Percentiles rank a stretch among this genome's conserved stretches.
Conservation (phyloP, 2,329 filamentous ascomycete species). For the Arthroderma sp. region DNA sequence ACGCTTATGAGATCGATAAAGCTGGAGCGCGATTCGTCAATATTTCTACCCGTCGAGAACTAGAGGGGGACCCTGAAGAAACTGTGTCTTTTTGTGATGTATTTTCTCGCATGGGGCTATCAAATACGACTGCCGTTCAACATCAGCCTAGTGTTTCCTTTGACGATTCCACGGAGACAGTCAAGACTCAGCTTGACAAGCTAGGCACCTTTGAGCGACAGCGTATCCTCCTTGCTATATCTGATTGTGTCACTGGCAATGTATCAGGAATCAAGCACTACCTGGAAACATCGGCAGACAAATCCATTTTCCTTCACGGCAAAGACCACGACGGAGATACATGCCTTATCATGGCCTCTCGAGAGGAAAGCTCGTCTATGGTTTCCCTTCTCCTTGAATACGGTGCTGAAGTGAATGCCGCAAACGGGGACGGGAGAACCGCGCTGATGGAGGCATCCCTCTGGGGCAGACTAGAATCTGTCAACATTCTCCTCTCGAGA, state of each 20-base stretch:
- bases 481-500: background rate
- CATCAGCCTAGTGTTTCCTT: too few relatives aligned
- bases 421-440: constrained; percentile 2
- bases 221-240: background rate
- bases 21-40: background rate
- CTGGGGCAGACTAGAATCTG: constrained; percentile 2
- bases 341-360: background rate
- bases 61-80: background rate
- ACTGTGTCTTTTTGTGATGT: background rate
- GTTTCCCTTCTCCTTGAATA: constrained; percentile 4
- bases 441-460: constrained; percentile 7
- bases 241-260: background rate
- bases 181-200: background rate
- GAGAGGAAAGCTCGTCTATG: constrained; percentile 7
- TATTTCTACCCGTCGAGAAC: background rate
- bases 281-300: background rate
- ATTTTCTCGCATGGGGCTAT: background rate
- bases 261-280: background rate
- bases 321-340: background rate
- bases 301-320: background rate
- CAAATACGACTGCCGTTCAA: background rate
- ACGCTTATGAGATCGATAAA: background rate
- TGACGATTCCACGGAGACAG: background rate
- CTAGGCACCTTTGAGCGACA: background rate
- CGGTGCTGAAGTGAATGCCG: constrained; percentile 8